Conservation (phyloP, 106 monocot species). For the Posidonia australis region DNA sequence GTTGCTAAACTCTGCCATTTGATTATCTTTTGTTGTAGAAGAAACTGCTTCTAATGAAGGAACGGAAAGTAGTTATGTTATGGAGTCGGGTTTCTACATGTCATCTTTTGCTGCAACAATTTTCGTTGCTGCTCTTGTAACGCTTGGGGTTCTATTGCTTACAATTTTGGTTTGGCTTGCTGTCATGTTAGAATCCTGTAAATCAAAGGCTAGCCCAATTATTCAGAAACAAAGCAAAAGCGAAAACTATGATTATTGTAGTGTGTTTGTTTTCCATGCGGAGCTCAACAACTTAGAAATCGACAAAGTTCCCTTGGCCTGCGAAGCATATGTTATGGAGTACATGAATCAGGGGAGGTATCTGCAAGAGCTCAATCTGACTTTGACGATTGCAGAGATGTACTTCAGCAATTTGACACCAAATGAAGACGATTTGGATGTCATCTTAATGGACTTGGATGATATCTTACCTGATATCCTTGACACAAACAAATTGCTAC, state of each 20-base stretch:
- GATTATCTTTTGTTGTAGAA: too few species aligned
- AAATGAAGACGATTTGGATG: constrained; percentile 14
- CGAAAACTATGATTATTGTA: neutral
- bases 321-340: constrained; percentile 10
- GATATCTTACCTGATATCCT: constrained; percentile 27
- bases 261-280: neutral
- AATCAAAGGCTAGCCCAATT: constrained; percentile 14
- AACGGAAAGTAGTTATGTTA: too few species aligned
- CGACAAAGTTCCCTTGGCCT: constrained; percentile 19
- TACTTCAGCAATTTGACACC: constrained; percentile 23
- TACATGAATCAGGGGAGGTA: constrained; percentile 2
- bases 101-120: constrained; percentile 36
- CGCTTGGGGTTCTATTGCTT: constrained; percentile 24
- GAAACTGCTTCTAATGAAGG: too few species aligned
- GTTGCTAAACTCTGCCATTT: too few species aligned
- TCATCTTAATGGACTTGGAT: constrained; percentile 37
- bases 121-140: constrained; percentile 25
- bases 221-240: constrained; percentile 29
- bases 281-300: constrained; percentile 13
- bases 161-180: constrained; percentile 23
- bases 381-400: constrained; percentile 25
- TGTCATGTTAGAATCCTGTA: constrained; percentile 34
- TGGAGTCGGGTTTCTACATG: constrained; percentile 38
- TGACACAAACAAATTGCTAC: neutral
- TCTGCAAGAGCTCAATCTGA: constrained; percentile 20